Evolutionary conservation across 1,284 basidiomycete species (phyloP).

Genomic region (Ustilago nuda): DNA sequence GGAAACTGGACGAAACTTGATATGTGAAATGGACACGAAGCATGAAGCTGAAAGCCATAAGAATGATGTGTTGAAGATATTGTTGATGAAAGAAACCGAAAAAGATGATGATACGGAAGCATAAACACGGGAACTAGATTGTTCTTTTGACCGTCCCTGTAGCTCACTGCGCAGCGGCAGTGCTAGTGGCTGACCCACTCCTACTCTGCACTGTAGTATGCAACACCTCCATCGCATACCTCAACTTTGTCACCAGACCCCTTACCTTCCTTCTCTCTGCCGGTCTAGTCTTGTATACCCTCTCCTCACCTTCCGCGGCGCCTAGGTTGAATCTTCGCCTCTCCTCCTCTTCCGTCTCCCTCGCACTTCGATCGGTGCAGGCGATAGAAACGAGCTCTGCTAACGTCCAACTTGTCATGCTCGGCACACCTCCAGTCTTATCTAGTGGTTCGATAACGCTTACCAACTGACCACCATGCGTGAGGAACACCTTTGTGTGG

Average conservation of each 20-base stretch:
- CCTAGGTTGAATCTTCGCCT: slow-evolving; percentile 13
- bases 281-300: slow-evolving; percentile 26
- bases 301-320: not conserved
- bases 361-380: slow-evolving; percentile 65
- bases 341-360: slow-evolving; percentile 46
- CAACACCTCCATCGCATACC: slow-evolving; percentile 44
- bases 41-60: not conserved
- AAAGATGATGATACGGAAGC: not conserved
- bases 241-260: slow-evolving; percentile 36
- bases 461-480: slow-evolving; percentile 80
- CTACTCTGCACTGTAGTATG: slow-evolving; percentile 27
- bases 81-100: not conserved
- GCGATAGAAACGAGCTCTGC: slow-evolving; percentile 78
- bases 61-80: not conserved
- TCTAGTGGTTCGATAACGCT: slow-evolving; percentile 77
- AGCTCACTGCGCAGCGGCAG: not conserved
- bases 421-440: slow-evolving; percentile 80
- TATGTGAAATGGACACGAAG: slow-evolving; percentile 1
- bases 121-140: not conserved
- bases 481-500: slow-evolving; percentile 92
- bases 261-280: slow-evolving; percentile 42
- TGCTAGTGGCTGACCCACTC: slow-evolving; percentile 8
- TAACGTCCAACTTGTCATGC: slow-evolving; percentile 80
- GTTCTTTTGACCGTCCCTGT: not conserved
- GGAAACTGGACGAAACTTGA: not conserved